Evolutionary conservation across 2,329 filamentous ascomycete species (phyloP).

Genomic region (Scedosporium boydii): DNA sequence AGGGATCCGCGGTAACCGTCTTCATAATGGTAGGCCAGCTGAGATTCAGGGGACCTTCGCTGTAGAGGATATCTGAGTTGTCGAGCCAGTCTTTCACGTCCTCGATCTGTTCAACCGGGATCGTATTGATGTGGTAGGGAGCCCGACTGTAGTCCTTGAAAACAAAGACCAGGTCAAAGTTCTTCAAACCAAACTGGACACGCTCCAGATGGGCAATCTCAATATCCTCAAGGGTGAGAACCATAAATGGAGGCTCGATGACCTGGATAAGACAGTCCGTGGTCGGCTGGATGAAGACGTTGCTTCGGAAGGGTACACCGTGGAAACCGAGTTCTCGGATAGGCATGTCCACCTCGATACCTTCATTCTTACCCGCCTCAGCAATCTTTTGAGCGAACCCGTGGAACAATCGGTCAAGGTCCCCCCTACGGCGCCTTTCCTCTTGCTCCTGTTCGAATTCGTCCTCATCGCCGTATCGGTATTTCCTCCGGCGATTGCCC

Average conservation of each 20-base stretch:
- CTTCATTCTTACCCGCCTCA: constrained; percentile 84
- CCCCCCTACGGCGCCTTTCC: constrained; percentile 81
- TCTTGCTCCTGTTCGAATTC: constrained; percentile 98
- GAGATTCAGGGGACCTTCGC: constrained; percentile 89
- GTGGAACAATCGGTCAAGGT: constrained; percentile 92
- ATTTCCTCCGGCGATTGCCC: constrained; percentile 94
- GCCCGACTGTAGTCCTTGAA: constrained; percentile 95
- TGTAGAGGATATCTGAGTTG: constrained; percentile 87
- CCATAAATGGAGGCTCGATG: constrained; percentile 93
- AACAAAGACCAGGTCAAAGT: constrained; percentile 96
- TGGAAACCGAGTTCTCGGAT: constrained; percentile 95
- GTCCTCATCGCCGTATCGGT: constrained; percentile 94
- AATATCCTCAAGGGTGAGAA: constrained; percentile 89
- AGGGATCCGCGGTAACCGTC: constrained; percentile 87
- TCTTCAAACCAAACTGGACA: constrained; percentile 94
- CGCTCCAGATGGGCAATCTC: constrained; percentile 94
- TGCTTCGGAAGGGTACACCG: constrained; percentile 90
- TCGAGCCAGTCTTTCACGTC: constrained; percentile 97
- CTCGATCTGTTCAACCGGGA: constrained; percentile 89
- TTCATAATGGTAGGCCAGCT: constrained; percentile 99
- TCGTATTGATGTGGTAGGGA: constrained; percentile 93
- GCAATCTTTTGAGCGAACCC: constrained; percentile 95
- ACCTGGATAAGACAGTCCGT: constrained; percentile 96
- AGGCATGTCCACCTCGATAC: constrained; percentile 89
- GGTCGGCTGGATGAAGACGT: constrained; percentile 89